These are phyloP conservation scores for Apiotrichum gracile DNA, from an alignment of 1,284 basidiomycete genomes.

Conservation along the genomic window DNA sequence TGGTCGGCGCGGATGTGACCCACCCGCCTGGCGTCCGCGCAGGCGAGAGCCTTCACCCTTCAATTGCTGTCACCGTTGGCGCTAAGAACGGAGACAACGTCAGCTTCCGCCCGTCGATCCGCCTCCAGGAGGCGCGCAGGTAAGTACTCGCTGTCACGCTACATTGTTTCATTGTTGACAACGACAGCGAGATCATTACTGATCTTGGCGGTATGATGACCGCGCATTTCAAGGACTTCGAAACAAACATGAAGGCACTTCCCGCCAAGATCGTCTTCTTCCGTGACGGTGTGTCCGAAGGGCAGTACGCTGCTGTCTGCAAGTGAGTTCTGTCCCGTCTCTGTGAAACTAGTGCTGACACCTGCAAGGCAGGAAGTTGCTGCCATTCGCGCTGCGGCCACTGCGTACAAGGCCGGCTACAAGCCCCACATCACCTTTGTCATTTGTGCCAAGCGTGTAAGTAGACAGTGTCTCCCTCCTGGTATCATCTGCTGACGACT, in stretches of 20 bases:
- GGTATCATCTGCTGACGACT: neutral
- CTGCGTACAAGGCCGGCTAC: conserved; percentile 29
- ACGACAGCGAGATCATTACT: conserved; percentile 27
- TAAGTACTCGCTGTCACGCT: conserved; percentile 18
- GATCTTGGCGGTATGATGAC: conserved; percentile 32
- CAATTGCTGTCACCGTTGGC: conserved; percentile 50
- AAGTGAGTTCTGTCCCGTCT: conserved; percentile 31
- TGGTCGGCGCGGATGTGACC: conserved; percentile 48
- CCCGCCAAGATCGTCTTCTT: conserved; percentile 48
- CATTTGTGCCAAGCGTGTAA: conserved; percentile 42
- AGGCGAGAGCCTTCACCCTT: conserved; percentile 41
- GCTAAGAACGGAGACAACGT: conserved; percentile 43
- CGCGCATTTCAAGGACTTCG: conserved; percentile 29
- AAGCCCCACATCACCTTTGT: conserved; percentile 46
- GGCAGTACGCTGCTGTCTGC: conserved; percentile 48
- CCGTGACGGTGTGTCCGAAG: conserved; percentile 52
- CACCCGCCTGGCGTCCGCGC: conserved; percentile 17
- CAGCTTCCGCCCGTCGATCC: conserved; percentile 43
- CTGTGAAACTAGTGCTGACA: neutral
- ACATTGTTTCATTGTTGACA: neutral
- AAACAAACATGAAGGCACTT: conserved; percentile 35
- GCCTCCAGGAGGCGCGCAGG: conserved; percentile 48
- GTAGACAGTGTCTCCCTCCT: neutral
- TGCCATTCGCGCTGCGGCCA: conserved; percentile 24
- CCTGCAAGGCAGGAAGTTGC: conserved; percentile 29